A percentile compares a stretch with the other conserved stretches of the same genome.
Evolutionary conservation across 176 grass and related monocot genomes (phyloP).

Genomic region (Neostapfia colusana): DNA sequence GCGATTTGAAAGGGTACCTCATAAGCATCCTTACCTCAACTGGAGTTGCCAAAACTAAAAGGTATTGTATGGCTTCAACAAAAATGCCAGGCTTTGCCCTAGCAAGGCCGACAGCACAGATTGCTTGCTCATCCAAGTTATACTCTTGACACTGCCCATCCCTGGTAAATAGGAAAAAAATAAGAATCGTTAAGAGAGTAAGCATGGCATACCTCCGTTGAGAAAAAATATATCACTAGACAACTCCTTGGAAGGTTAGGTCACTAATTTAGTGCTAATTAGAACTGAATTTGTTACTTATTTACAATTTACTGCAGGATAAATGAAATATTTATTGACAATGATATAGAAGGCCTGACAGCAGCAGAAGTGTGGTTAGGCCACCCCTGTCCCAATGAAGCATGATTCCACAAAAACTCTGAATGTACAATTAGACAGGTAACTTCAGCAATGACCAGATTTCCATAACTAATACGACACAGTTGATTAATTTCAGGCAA

Average conservation of each 20-base stretch:
- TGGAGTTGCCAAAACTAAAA: slow-evolving; percentile 92
- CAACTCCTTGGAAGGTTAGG: background rate
- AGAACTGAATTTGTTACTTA: background rate
- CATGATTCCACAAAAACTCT: background rate
- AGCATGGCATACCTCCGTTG: background rate
- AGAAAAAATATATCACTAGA: background rate
- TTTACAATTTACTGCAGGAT: background rate
- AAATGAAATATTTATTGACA: slow-evolving; percentile 7
- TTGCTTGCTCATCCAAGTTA: slow-evolving; percentile 78
- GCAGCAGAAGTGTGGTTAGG: background rate
- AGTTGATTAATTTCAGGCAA: background rate
- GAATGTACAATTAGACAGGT: slow-evolving; percentile 6
- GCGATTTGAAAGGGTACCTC: slow-evolving; percentile 12
- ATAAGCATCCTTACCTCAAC: slow-evolving; percentile 63
- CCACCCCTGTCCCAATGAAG: background rate
- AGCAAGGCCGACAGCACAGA: slow-evolving; percentile 86
- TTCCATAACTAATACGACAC: background rate
- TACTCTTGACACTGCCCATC: slow-evolving; percentile 93
- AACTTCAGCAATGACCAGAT: background rate
- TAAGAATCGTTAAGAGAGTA: background rate
- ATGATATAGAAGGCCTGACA: slow-evolving; percentile 19
- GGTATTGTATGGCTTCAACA: slow-evolving; percentile 90
- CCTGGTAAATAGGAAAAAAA: slow-evolving; percentile 42
- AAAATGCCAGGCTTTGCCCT: slow-evolving; percentile 88
- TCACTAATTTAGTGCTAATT: background rate